Conservation (phyloP, 139 green algal species). For the Tetraselmis chui region DNA sequence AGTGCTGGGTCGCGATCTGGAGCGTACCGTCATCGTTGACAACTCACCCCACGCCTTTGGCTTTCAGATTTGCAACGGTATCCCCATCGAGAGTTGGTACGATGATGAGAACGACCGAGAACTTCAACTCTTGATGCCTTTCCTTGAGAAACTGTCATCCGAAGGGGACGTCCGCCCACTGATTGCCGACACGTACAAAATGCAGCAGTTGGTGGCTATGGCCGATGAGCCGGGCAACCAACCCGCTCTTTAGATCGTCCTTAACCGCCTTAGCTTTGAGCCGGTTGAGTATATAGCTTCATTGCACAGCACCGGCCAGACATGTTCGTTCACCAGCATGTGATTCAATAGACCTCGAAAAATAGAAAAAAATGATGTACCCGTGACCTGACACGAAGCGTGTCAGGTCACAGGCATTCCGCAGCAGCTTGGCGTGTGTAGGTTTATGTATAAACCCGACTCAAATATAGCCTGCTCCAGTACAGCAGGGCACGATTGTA, state of each 20-base stretch:
- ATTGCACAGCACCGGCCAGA: too few relatives aligned
- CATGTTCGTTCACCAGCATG: too few relatives aligned
- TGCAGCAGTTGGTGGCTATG: slow-evolving; percentile 53
- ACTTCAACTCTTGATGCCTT: slow-evolving; percentile 74
- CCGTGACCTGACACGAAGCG: too few relatives aligned
- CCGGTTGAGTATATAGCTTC: too few relatives aligned
- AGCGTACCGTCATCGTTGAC: slow-evolving; percentile 84
- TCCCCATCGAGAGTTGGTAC: slow-evolving; percentile 90
- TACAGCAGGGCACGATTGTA: too few relatives aligned
- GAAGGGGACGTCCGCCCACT: slow-evolving; percentile 64
- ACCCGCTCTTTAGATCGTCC: too few relatives aligned
- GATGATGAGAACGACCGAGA: slow-evolving; percentile 36
- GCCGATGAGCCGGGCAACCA: background rate
- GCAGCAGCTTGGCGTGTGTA: background rate
- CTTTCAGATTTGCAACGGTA: slow-evolving; percentile 87
- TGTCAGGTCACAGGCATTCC: background rate
- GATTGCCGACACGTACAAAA: slow-evolving; percentile 56
- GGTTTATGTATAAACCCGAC: background rate
- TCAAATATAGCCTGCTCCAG: too few relatives aligned
- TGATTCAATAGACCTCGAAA: too few relatives aligned
- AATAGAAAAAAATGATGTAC: too few relatives aligned
- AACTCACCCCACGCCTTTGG: slow-evolving; percentile 85
- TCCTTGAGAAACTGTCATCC: slow-evolving; percentile 67
- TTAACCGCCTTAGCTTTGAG: too few relatives aligned
- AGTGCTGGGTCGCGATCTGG: slow-evolving; percentile 83